A percentile compares a stretch with the other conserved stretches of the same genome.
Evolutionary conservation across 1,284 basidiomycete species (phyloP).

Genomic region (Trichosporon coremiiforme): DNA sequence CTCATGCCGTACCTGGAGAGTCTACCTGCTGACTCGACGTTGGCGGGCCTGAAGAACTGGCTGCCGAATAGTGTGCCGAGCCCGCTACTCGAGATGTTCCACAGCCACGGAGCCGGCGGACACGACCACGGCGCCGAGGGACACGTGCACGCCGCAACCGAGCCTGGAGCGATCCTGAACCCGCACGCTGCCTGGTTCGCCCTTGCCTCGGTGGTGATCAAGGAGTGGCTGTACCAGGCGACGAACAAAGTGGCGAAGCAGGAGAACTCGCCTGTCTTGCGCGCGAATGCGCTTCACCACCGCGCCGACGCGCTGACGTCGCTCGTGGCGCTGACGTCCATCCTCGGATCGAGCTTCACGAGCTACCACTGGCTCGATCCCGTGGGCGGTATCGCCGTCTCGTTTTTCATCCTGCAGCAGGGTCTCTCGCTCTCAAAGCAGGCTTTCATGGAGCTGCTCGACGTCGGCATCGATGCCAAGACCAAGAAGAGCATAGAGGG

Average conservation of each 20-base stretch:
- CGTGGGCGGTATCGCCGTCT: conserved; percentile 87
- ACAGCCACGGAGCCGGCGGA: conserved; percentile 59
- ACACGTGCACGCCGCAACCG: conserved; percentile 36
- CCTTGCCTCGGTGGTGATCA: conserved; percentile 72
- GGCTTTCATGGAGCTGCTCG: conserved; percentile 80
- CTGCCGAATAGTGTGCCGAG: conserved; percentile 53
- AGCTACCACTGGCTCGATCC: conserved; percentile 81
- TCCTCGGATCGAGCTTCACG: conserved; percentile 79
- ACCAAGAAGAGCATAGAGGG: conserved; percentile 63
- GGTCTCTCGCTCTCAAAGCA: conserved; percentile 71
- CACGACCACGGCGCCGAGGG: conserved; percentile 46
- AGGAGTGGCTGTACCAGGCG: conserved; percentile 89
- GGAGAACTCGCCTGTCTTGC: conserved; percentile 84
- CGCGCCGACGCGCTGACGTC: conserved; percentile 91
- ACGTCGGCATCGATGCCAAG: conserved; percentile 71
- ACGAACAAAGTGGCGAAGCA: conserved; percentile 86
- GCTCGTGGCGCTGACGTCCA: conserved; percentile 81
- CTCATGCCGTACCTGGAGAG: conserved; percentile 56
- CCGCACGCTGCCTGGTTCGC: conserved; percentile 98
- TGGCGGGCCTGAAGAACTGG: conserved; percentile 44
- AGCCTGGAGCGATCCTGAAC: conserved; percentile 63
- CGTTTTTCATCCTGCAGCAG: conserved; percentile 83
- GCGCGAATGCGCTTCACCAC: conserved; percentile 86
- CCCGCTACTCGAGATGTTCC: conserved; percentile 56
- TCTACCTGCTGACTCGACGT: conserved; percentile 49